These are phyloP conservation scores for Paraurostyla sp. DNA, from an alignment of 73 alveolate genomes.

Conservation along the genomic window DNA sequence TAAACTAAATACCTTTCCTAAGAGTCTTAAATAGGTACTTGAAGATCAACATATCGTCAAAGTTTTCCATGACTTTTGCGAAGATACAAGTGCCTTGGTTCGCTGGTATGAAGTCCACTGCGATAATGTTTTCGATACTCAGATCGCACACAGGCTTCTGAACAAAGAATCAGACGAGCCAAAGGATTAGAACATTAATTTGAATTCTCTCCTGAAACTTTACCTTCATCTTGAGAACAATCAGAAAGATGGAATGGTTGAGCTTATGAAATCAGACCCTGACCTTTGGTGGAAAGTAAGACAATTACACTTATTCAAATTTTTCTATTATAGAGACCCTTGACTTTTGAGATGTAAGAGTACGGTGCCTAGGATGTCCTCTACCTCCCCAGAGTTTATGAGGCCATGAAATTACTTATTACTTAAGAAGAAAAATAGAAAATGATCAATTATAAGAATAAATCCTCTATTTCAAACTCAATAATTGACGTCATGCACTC, in stretches of 20 bases:
- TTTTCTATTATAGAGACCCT: slow-evolving; percentile 45
- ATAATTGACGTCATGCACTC: slow-evolving; percentile 1
- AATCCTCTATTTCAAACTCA: not conserved
- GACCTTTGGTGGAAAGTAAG: slow-evolving; percentile 62
- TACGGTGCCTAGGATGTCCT: slow-evolving; percentile 62
- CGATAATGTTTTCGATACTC: slow-evolving; percentile 56
- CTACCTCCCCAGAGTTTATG: slow-evolving; percentile 53
- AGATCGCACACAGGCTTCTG: slow-evolving; percentile 55
- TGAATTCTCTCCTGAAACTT: slow-evolving; percentile 21
- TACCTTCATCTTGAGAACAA: slow-evolving; percentile 41
- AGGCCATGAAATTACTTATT: slow-evolving; percentile 29
- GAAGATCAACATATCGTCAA: slow-evolving; percentile 55
- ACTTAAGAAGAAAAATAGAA: not conserved
- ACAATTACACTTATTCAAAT: not conserved
- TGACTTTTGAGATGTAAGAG: slow-evolving; percentile 53
- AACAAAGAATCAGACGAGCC: slow-evolving; percentile 43
- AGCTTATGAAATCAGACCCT: slow-evolving; percentile 45
- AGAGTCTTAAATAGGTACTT: slow-evolving; percentile 46
- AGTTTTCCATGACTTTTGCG: slow-evolving; percentile 68
- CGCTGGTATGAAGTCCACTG: slow-evolving; percentile 49
- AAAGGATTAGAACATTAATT: slow-evolving; percentile 38
- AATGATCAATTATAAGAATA: not conserved
- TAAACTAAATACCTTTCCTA: slow-evolving; percentile 20
- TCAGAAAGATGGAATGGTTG: slow-evolving; percentile 45
- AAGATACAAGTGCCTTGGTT: slow-evolving; percentile 61